These are phyloP conservation scores for Paecilomyces sp. DNA, from an alignment of 2,329 filamentous ascomycete genomes.

Conservation along the genomic window DNA sequence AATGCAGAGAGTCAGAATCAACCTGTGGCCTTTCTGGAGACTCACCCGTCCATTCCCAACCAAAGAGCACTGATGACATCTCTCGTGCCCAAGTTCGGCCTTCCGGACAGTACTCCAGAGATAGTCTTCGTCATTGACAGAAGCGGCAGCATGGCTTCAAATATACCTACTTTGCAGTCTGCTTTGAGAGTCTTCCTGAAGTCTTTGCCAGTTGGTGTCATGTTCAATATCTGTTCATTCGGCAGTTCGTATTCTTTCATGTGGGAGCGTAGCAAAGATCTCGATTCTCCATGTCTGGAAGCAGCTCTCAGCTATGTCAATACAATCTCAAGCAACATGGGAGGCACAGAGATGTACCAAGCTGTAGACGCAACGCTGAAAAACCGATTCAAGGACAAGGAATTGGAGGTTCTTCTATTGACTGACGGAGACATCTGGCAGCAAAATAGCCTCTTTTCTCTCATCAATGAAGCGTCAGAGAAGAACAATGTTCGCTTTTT, in stretches of 20 bases:
- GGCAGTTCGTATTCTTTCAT: slow-evolving; percentile 41
- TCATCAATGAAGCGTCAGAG: slow-evolving; percentile 38
- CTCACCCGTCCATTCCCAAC: slow-evolving; percentile 53
- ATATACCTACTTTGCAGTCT: slow-evolving; percentile 41
- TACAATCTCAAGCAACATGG: slow-evolving; percentile 40
- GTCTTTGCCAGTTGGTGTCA: slow-evolving; percentile 48
- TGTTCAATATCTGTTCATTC: slow-evolving; percentile 55
- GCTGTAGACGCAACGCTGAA: slow-evolving; percentile 43
- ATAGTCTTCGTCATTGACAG: slow-evolving; percentile 68
- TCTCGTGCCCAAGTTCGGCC: slow-evolving; percentile 61
- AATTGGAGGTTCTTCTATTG: slow-evolving; percentile 48
- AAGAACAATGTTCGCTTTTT: slow-evolving; percentile 48
- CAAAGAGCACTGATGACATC: slow-evolving; percentile 65
- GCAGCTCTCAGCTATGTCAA: slow-evolving; percentile 38
- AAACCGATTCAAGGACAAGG: slow-evolving; percentile 38
- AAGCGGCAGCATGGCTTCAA: slow-evolving; percentile 53
- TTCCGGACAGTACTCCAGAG: slow-evolving; percentile 52
- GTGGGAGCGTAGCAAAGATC: slow-evolving; percentile 42
- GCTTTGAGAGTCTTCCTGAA: slow-evolving; percentile 53
- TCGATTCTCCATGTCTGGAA: slow-evolving; percentile 39
- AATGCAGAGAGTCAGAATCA: slow-evolving; percentile 52
- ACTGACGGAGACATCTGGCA: slow-evolving; percentile 51
- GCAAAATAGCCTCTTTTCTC: slow-evolving; percentile 42
- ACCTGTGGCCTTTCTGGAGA: slow-evolving; percentile 61
- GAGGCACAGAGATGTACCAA: slow-evolving; percentile 47